Evolutionary conservation across 1,284 basidiomycete species (phyloP).

Genomic region (Agroathelia rolfsii): DNA sequence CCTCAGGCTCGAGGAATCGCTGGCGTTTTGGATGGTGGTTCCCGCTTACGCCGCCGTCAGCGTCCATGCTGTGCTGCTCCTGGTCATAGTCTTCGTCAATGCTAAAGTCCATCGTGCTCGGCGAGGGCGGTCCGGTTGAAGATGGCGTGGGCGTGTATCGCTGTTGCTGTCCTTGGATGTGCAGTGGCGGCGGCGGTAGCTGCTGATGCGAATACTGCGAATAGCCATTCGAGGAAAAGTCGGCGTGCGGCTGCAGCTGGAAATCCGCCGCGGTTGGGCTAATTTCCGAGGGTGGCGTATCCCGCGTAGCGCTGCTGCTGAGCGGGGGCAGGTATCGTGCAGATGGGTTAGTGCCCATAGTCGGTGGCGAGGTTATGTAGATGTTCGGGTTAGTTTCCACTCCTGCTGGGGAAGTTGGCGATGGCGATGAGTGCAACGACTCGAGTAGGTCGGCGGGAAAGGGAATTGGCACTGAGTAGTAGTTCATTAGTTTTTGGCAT

Average conservation of each 20-base stretch:
- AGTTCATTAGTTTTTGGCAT: constrained; percentile 5
- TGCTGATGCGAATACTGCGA: constrained; percentile 17
- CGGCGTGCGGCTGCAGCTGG: constrained; percentile 19
- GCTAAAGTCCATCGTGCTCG: neutral
- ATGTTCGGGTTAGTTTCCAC: constrained; percentile 51
- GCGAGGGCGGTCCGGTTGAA: constrained; percentile 14
- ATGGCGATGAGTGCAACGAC: constrained; percentile 26
- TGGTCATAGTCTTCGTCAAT: too few species aligned
- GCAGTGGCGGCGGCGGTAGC: constrained; percentile 25
- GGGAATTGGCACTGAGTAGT: constrained; percentile 39
- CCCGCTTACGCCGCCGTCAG: constrained; percentile 2
- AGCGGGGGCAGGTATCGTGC: constrained; percentile 26
- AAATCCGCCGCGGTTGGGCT: constrained; percentile 60
- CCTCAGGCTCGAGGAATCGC: neutral
- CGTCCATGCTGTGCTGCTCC: constrained; percentile 1
- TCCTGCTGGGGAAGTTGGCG: neutral
- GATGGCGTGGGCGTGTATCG: constrained; percentile 44
- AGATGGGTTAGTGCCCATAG: constrained; percentile 23
- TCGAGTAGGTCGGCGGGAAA: constrained; percentile 58
- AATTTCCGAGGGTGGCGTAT: constrained; percentile 35
- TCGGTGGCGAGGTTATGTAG: constrained; percentile 55
- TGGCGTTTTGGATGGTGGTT: constrained; percentile 4
- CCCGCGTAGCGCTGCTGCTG: constrained; percentile 7
- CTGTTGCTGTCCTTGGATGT: constrained; percentile 44
- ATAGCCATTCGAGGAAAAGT: constrained; percentile 1